A percentile compares a stretch with the other conserved stretches of the same genome.
Evolutionary conservation across 768 basidiomycete species (phyloP).

Genomic region (Tephrocybe sp.): DNA sequence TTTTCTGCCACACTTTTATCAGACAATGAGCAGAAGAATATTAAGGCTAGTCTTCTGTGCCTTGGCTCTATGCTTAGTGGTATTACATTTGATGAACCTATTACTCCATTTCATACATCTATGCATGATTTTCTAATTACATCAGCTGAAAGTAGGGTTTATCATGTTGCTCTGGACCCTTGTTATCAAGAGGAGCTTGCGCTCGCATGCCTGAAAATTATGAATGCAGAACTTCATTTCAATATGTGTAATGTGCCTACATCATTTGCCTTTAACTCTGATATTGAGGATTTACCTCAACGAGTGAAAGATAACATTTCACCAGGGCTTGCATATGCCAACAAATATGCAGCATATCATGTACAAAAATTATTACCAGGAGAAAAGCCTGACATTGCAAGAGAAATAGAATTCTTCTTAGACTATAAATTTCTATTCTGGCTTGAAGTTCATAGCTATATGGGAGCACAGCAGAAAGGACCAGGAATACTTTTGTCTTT

Average conservation of each 20-base stretch:
- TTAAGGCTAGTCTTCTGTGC: not conserved
- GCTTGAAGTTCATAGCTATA: no score
- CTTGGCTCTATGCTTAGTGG: not conserved
- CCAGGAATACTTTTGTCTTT: not conserved
- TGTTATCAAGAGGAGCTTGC: not conserved
- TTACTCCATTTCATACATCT: not conserved
- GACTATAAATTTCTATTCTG: not conserved
- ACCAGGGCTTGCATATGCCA: conserved; percentile 7
- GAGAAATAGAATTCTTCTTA: conserved; percentile 1
- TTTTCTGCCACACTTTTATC: not conserved
- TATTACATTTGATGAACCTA: not conserved
- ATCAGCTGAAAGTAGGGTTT: not conserved
- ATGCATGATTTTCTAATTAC: not conserved
- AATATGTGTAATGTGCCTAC: conserved; percentile 14
- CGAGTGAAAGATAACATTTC: not conserved
- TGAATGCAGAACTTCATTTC: conserved; percentile 11
- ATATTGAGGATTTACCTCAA: not conserved
- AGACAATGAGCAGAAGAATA: not conserved
- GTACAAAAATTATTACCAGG: not conserved
- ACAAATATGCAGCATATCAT: conserved; percentile 9
- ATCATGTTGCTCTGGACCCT: not conserved
- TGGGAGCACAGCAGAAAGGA: not conserved
- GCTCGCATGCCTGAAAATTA: conserved; percentile 5
- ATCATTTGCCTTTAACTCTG: conserved; percentile 8
- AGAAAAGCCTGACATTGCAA: not conserved